Evolutionary conservation across 306 rosid species (phyloP).

Genomic region (Abrus pulchellus): DNA sequence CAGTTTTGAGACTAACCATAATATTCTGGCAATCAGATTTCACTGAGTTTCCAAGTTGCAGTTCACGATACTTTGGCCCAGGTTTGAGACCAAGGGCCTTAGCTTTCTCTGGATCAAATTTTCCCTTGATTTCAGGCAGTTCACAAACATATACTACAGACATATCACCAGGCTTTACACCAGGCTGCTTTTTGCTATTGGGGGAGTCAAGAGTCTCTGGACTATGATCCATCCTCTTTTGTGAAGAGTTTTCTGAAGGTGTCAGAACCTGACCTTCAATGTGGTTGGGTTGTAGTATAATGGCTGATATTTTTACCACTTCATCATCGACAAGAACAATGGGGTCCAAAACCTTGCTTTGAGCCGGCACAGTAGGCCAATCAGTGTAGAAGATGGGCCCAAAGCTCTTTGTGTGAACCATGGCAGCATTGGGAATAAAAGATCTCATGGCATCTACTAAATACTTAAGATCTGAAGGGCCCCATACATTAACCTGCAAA

Average conservation of each 20-base stretch:
- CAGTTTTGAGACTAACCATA: constrained; percentile 65
- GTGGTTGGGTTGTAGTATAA: constrained; percentile 68
- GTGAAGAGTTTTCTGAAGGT: constrained; percentile 45
- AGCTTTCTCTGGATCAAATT: constrained; percentile 83
- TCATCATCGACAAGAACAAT: constrained; percentile 82
- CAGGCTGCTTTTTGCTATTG: constrained; percentile 43
- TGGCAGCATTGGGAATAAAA: constrained; percentile 90
- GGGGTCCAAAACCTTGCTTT: constrained; percentile 60
- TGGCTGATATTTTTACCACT: constrained; percentile 90
- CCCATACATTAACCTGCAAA: constrained; percentile 85
- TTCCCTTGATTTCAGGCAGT: constrained; percentile 90
- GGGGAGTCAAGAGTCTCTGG: constrained; percentile 50
- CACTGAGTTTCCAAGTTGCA: constrained; percentile 89
- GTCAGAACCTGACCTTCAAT: constrained; percentile 40
- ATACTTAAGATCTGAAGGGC: constrained; percentile 88
- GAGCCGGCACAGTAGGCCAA: constrained; percentile 44
- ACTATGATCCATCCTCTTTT: constrained; percentile 45
- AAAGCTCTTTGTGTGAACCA: constrained; percentile 95
- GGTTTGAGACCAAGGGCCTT: constrained; percentile 77
- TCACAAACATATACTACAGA: constrained; percentile 91
- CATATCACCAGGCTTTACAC: constrained; percentile 80
- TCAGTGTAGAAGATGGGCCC: constrained; percentile 58
- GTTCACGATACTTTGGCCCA: constrained; percentile 82
- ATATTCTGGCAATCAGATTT: constrained; percentile 74
- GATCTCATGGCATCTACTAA: constrained; percentile 88